A percentile compares a stretch with the other conserved stretches of the same genome.
Evolutionary conservation across 768 basidiomycete genomes (phyloP).

Genomic region (Cystofilobasidium bisporidii): DNA sequence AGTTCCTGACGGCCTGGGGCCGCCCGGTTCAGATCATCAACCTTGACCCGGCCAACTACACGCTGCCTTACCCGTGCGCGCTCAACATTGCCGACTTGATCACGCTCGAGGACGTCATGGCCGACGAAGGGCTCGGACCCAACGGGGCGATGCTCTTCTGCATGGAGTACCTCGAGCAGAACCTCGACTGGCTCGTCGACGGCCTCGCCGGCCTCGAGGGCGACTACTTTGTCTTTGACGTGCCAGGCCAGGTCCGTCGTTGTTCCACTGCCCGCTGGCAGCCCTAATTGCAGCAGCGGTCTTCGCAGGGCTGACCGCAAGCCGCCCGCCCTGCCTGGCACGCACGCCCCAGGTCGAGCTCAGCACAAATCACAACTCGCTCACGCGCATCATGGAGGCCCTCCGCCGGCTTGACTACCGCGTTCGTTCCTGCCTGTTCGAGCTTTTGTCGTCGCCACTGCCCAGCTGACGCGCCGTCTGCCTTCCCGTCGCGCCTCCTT

Average conservation of each 20-base stretch:
- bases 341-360: conserved; percentile 78
- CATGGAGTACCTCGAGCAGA: conserved; percentile 92
- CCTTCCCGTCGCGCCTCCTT: background rate
- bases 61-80: conserved; percentile 81
- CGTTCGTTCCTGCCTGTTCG: no score
- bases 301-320: no score
- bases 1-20: conserved; percentile 71
- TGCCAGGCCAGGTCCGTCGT: conserved; percentile 62
- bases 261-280: no score
- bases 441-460: background rate
- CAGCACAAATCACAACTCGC: conserved; percentile 85
- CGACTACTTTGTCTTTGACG: conserved; percentile 83
- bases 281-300: no score
- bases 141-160: conserved; percentile 95
- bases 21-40: conserved; percentile 86
- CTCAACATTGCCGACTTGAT: conserved; percentile 77
- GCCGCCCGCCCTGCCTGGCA: no score
- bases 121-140: conserved; percentile 71
- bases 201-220: conserved; percentile 55
- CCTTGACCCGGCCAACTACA: conserved; percentile 79
- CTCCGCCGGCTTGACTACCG: conserved; percentile 68
- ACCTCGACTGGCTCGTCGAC: conserved; percentile 58
- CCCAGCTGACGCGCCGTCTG: background rate
- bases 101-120: conserved; percentile 78
- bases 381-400: conserved; percentile 66